Evolutionary conservation across 306 rosid species (phyloP), one percentile per base, ranked within the genome.

Genomic region (Crataegus laevigata): DNA sequence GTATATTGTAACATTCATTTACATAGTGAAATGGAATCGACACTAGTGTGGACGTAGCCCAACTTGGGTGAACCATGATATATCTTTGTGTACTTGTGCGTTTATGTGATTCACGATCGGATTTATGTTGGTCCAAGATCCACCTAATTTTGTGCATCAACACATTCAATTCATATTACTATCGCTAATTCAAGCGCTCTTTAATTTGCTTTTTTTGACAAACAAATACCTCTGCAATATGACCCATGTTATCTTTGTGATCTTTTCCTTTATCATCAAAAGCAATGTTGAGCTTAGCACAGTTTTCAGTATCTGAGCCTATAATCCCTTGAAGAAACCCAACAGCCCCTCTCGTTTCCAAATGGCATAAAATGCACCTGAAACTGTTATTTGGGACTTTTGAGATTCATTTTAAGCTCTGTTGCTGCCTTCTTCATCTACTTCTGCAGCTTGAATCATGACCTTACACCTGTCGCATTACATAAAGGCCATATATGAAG

Each of bases 291-390:
- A 83, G 80, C 98, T 91, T 55, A 94, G 82, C 77, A 94, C 97
- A 55, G 98, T 94, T 87, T 94, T 94, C 74, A 94, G 75, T 81
- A 91, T 90, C 87, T 91, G 98, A 0, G 93, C 98, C 76, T 87
- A 89, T 80, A 91, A 78, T 73, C 98, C 98, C 70, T 94, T 94
- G 91, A 89, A 91, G 82, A 94, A 91, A 58, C 98, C 98, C 71
- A 84, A 58, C 15, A 83, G 73, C 34, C 98, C 98, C 84, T 94
- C 98, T 83, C 82, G 87, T 81, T 75, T 86, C 94, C 94, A 88
- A 68, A 91, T 89, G 72, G 93, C 82, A 62, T 73, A 70, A 69
- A 94, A 72, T 22, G 96, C 91, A 57, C 91, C 96, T 22, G 84
- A 86, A 78, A 91, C 72, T 45, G 96, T 94, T 81, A 84, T 90